Evolutionary conservation across 768 basidiomycete species (phyloP).

Genomic region (Tricholoma terreum): DNA sequence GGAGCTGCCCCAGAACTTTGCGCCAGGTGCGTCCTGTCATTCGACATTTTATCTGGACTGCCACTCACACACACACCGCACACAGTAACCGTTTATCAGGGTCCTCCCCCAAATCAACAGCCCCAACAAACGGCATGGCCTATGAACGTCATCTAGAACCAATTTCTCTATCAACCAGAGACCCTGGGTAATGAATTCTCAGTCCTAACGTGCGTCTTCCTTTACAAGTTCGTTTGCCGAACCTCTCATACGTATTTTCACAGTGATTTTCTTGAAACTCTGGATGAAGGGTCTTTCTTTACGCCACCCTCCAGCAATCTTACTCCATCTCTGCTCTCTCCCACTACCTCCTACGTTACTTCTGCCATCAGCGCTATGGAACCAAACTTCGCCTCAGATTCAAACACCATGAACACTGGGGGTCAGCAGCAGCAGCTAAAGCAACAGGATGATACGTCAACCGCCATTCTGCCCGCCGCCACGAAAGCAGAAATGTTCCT

Average conservation of each 20-base stretch:
- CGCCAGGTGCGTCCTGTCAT: constrained; percentile 37
- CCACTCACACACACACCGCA: background rate
- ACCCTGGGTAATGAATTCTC: constrained; percentile 80
- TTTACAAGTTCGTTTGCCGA: constrained; percentile 22
- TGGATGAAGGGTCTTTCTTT: constrained; percentile 83
- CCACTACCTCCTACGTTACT: constrained; percentile 24
- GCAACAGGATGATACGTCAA: constrained; percentile 24
- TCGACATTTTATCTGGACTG: background rate
- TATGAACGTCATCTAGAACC: constrained; percentile 43
- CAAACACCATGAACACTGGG: constrained; percentile 9
- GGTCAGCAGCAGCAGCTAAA: constrained; percentile 3
- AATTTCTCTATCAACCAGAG: constrained; percentile 71
- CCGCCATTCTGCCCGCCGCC: constrained; percentile 64
- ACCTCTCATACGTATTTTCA: background rate
- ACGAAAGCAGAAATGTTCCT: constrained; percentile 87
- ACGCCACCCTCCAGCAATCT: constrained; percentile 45
- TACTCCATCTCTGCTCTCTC: constrained; percentile 35
- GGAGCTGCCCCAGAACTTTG: constrained; percentile 40
- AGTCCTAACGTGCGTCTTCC: constrained; percentile 57
- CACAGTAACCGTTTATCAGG: constrained; percentile 38
- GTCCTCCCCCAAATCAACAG: constrained; percentile 24
- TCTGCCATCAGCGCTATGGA: background rate
- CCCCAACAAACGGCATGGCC: constrained; percentile 48
- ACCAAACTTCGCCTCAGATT: background rate
- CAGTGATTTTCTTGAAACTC: constrained; percentile 86